Base-by-base conservation (phyloP, 1,139 yeast genomes). In the Candida neerlandica region DNA sequence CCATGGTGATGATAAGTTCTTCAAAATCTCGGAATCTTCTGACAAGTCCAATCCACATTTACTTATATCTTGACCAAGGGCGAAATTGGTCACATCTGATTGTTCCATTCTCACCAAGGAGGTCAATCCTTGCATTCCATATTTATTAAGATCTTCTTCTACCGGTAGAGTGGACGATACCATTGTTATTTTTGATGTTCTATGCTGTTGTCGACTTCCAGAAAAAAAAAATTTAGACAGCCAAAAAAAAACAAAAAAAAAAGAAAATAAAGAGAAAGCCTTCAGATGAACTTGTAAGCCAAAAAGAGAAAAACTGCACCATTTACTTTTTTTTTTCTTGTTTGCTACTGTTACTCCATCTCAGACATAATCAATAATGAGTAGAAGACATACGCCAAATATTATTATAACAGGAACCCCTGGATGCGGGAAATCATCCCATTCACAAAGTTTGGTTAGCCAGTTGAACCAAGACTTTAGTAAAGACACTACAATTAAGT, bases 321-420 rank as follows among this genome's bases (percentile, higher is more conserved):
- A 3, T 5, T 21, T 18, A 15, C n/a, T 38, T 3, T 38, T 12
- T 7, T 23, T 38, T 23, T 38, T 38, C 21, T 38, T 23, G 11
- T 38, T 19, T 38, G 14, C 16, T 21, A 27, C 10, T 16, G n/a
- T 9, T 41, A n/a, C 3, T 12, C 23, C 44, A 30, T 41, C 35
- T 10, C 37, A 23, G n/a, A 11, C 23, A 35, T 16, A 14, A 37
- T 7, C 33, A 44, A 47, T 46, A 18, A 69, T 69, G 71, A 59
- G 67, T 15, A 61, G 67, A 52, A 75, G 89, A 65, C 64, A 61
- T 40, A 64, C 72, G 37, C 97, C 97, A 11, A 95, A 95, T 65
- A 85, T 94, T 42, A 82, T 95, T 38, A 80, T 94, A 46, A 94
- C 98, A 5, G 99, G 99, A 3, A 95, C 99, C 1, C 99, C 99